Evolutionary conservation across 352 stramenopile species (phyloP), one percentile per base, ranked within the genome.

Genomic region (Phytopythium vexans): DNA sequence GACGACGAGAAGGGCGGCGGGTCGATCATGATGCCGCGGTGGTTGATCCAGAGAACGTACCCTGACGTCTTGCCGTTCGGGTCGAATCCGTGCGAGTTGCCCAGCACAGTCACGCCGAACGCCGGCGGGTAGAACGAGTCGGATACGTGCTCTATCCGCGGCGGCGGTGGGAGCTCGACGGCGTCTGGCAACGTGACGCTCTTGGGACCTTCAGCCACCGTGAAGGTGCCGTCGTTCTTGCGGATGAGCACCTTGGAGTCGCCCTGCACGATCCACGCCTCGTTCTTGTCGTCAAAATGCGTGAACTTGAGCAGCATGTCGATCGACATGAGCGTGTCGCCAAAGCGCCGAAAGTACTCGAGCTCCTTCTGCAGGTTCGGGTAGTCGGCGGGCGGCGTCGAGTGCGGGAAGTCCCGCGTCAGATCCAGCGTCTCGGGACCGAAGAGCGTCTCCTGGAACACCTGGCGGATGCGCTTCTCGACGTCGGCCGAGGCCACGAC

Each of bases 11-110:
- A 94, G 5, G 95, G 94, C 16, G 95, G 95, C 15, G 95, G 95
- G 62, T 98, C 95, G 59, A 98, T 97, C 95, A 98, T 98, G 47
- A 98, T 94, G 32, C 95, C 95, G 43, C 94, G 69, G 37, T 96
- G 89, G 62, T 98, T 98, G 49, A 98, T 97, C 95, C 95, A 98
- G 5, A 98, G 72, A 37, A 98, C 95, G 67, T 98, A 98, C 12
- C 95, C 95, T 10, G 89, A 97, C 9, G 94, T 97, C 51, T 84
- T 88, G 46, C 95, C 95, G 52, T 87, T 94, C 41, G 93, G 91
- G 33, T 98, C 95, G 58, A 98, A 98, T 9, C 95, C 94, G 52
- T 98, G 94, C 9, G 92, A 98, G 73, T 94, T 98, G 6, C 95
- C 94, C 1, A 98, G 74, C 21, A 98, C 94, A 3, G 95, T 98